Evolutionary conservation across 75 land plant species (phyloP).

Genomic region (Cunninghamia lanceolata): DNA sequence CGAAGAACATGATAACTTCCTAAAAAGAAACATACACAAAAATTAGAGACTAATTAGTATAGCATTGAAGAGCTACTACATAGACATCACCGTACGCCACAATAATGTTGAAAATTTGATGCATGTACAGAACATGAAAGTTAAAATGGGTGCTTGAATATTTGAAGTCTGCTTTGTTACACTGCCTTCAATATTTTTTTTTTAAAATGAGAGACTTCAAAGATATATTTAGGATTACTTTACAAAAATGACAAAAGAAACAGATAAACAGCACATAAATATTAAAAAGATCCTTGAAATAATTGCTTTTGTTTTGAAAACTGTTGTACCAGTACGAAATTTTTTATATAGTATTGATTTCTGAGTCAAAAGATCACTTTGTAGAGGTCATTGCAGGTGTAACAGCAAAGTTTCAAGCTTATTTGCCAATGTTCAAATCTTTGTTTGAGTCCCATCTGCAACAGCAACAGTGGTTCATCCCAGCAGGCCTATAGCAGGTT

Average conservation of each 20-base stretch:
- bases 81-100: too few relatives aligned
- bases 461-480: too few relatives aligned
- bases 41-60: background rate
- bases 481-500: too few relatives aligned
- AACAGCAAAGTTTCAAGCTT: too few relatives aligned
- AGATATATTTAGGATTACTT: background rate
- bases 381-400: too few relatives aligned
- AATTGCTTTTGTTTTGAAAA: background rate
- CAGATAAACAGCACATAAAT: background rate
- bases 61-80: too few relatives aligned
- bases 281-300: background rate
- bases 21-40: background rate
- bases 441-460: too few relatives aligned
- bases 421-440: too few relatives aligned
- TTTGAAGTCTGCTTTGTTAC: background rate
- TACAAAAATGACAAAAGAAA: background rate
- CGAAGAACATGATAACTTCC: background rate
- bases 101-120: too few relatives aligned
- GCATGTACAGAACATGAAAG: too few relatives aligned
- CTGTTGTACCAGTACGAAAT: background rate
- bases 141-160: background rate
- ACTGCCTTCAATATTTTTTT: background rate
- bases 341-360: too few relatives aligned
- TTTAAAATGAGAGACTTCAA: background rate
- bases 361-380: too few relatives aligned